phyloP scores from a whole-genome alignment of 441 rosid genomes.

The Croton setiger region DNA sequence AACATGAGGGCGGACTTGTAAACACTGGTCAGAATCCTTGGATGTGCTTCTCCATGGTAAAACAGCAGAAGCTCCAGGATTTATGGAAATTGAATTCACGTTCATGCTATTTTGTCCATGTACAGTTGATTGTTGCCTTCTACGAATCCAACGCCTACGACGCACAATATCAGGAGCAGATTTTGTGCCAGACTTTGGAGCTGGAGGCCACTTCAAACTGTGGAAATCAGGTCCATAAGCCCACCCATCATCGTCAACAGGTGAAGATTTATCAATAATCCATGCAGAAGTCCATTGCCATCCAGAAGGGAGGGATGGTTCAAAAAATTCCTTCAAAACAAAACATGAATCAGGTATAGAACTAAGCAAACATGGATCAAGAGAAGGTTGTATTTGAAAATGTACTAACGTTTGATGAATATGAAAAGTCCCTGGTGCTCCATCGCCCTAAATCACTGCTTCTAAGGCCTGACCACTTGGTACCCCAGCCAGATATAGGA shows the following conservation, averaged over 20 bases:
- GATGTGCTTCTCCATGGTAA: conserved; percentile 89
- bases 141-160: conserved; percentile 64
- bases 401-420: conserved; percentile 52
- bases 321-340: conserved; percentile 54
- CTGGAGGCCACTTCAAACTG: conserved; percentile 59
- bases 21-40: conserved; percentile 59
- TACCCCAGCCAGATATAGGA: conserved; percentile 51
- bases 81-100: conserved; percentile 36
- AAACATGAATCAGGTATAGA: conserved; percentile 16
- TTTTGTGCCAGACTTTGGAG: conserved; percentile 35
- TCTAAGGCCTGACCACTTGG: conserved; percentile 37
- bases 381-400: conserved; percentile 1
- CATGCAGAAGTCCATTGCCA: conserved; percentile 70
- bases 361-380: conserved; percentile 5
- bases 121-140: conserved; percentile 36
- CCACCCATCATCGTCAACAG: conserved; percentile 68
- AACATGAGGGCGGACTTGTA: conserved; percentile 70
- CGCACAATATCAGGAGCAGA: conserved; percentile 47
- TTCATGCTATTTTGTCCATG: conserved; percentile 24
- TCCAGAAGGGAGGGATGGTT: conserved; percentile 55
- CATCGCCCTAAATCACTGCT: conserved; percentile 45
- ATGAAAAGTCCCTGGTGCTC: conserved; percentile 62
- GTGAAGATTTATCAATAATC: conserved; percentile 54
- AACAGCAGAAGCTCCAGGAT: conserved; percentile 70
- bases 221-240: conserved; percentile 56